Percentiles rank a stretch among this genome's conserved stretches.
Conservation (phyloP, 306 rosid species). For the Oxytropis ochrocephala region DNA sequence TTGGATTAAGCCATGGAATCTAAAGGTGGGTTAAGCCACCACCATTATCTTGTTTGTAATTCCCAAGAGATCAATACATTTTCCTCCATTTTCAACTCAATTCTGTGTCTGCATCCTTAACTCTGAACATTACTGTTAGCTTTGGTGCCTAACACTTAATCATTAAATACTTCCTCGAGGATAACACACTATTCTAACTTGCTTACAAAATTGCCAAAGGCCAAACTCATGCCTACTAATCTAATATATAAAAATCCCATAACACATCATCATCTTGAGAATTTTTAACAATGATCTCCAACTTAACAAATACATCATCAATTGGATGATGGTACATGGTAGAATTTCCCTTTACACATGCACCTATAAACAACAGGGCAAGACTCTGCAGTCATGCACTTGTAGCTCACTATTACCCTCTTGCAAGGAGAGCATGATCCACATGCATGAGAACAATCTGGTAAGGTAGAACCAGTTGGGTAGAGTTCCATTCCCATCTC, state of each 20-base stretch:
- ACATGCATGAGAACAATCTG: conserved; percentile 81
- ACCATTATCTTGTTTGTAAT: too few species aligned
- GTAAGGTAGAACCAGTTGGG: conserved; percentile 60
- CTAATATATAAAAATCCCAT: not conserved
- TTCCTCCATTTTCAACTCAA: too few species aligned
- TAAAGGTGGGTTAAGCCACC: too few species aligned
- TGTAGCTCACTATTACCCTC: conserved; percentile 89
- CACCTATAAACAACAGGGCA: conserved; percentile 81
- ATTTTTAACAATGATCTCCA: not conserved
- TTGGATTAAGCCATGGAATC: too few species aligned
- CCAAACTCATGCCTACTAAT: not conserved
- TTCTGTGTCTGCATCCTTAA: too few species aligned
- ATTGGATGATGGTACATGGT: conserved; percentile 78
- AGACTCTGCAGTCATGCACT: conserved; percentile 60
- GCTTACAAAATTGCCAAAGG: not conserved
- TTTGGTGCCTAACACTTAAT: too few species aligned
- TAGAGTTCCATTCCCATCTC: conserved; percentile 38
- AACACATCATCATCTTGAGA: not conserved
- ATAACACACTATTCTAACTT: not conserved
- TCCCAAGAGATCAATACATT: too few species aligned
- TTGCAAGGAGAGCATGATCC: conserved; percentile 86
- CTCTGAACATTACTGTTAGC: too few species aligned
- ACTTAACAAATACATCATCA: conserved; percentile 3
- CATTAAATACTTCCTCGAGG: not conserved
- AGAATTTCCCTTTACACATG: conserved; percentile 73